These are phyloP conservation scores for Boletus eberwhitei DNA, from an alignment of 768 basidiomycete species.

Conservation along the genomic window DNA sequence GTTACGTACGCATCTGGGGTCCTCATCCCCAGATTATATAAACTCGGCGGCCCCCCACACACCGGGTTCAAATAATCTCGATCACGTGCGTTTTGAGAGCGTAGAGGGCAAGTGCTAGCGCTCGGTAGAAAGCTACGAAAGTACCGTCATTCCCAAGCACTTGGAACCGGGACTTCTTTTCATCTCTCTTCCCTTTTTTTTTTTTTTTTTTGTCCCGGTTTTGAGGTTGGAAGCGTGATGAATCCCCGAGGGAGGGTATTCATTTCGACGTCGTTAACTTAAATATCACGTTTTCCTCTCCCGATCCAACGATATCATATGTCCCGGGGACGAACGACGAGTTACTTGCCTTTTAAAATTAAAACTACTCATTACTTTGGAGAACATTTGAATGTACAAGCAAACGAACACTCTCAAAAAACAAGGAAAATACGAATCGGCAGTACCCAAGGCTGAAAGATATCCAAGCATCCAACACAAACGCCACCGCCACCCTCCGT, in stretches of 20 bases:
- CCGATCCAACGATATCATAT: neutral
- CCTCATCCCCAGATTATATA: conserved; percentile 20
- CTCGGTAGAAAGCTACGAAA: no score
- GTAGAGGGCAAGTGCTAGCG: no score
- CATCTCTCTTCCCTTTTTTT: neutral
- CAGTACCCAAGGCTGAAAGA: no score
- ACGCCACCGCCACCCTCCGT: neutral
- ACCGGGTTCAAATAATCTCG: conserved; percentile 1
- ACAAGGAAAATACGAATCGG: no score
- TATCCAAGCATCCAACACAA: no score
- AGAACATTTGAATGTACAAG: no score
- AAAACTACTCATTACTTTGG: no score
- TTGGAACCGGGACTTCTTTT: neutral
- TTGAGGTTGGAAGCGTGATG: neutral
- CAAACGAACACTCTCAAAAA: no score
- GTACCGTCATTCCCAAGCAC: no score
- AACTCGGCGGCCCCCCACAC: conserved; percentile 11
- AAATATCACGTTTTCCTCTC: neutral
- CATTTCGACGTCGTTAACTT: neutral
- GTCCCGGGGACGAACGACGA: no score
- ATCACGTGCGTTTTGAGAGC: conserved; percentile 12
- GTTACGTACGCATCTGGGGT: conserved; percentile 25
- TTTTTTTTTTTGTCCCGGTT: no score
- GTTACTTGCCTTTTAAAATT: no score
- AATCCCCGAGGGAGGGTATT: neutral